Percentiles rank a stretch among this genome's conserved stretches.
Evolutionary conservation across 2,329 filamentous ascomycete species (phyloP).

Genomic region (Colletotrichum salicis): DNA sequence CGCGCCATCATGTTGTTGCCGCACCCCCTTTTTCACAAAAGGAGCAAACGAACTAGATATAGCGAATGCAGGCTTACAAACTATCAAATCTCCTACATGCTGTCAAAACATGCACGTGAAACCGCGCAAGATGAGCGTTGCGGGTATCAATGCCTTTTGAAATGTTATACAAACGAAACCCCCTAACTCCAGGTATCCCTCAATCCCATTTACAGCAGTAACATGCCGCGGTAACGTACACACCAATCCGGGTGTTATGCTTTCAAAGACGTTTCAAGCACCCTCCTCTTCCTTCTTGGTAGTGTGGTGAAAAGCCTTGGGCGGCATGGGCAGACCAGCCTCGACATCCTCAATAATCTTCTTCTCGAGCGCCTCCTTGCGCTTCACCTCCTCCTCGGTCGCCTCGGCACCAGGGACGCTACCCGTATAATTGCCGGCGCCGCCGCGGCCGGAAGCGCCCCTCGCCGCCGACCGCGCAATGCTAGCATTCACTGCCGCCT

Average conservation of each 20-base stretch:
- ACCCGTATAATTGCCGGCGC: conserved; percentile 65
- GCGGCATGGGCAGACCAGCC: conserved; percentile 57
- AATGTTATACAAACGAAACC: conserved; percentile 7
- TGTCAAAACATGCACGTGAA: not conserved
- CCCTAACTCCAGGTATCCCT: conserved; percentile 20
- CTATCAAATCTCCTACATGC: not conserved
- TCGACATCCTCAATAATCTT: conserved; percentile 59
- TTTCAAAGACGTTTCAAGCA: not conserved
- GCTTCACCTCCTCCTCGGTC: conserved; percentile 43
- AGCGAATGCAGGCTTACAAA: conserved; percentile 10
- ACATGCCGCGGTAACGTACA: not conserved
- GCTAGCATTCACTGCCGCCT: conserved; percentile 47
- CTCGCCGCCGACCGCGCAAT: conserved; percentile 36
- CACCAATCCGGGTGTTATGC: no score
- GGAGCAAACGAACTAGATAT: conserved; percentile 4
- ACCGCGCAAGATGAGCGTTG: conserved; percentile 30
- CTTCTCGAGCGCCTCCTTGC: conserved; percentile 53
- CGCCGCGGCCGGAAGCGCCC: conserved; percentile 60
- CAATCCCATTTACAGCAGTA: not conserved
- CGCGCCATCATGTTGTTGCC: not conserved
- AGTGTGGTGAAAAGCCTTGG: conserved; percentile 51
- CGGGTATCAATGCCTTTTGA: conserved; percentile 30
- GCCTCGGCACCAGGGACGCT: conserved; percentile 40
- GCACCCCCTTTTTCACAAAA: not conserved
- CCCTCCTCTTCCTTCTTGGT: conserved; percentile 39